Percentiles rank a stretch among this genome's conserved stretches.
These are phyloP conservation scores for Malassezia restricta DNA, from an alignment of 1,284 basidiomycete genomes.

Conservation along the genomic window DNA sequence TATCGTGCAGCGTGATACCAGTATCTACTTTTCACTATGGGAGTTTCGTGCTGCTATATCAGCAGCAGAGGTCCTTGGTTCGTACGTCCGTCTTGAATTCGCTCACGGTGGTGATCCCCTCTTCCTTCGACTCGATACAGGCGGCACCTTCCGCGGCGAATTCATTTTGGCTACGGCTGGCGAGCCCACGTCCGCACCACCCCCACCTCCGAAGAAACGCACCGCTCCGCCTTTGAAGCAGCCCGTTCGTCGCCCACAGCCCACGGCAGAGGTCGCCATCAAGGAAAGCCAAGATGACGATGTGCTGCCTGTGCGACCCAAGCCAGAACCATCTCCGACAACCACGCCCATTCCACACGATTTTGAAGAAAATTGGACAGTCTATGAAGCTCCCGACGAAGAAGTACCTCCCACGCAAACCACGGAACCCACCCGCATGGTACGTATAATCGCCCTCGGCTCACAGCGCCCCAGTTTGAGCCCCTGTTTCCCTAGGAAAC, in stretches of 20 bases:
- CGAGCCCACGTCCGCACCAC: not conserved
- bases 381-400: not conserved
- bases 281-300: not conserved
- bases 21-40: constrained; percentile 23
- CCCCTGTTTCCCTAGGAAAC: not conserved
- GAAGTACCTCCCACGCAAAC: not conserved
- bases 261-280: not conserved
- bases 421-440: not conserved
- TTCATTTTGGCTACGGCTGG: constrained; percentile 29
- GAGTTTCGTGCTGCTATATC: constrained; percentile 29
- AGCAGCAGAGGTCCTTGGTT: constrained; percentile 19
- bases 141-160: constrained; percentile 17
- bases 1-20: constrained; percentile 13
- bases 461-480: not conserved
- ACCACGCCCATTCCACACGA: not conserved
- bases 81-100: constrained; percentile 21
- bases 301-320: constrained; percentile 2
- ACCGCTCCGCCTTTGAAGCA: not conserved
- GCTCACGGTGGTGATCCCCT: constrained; percentile 28
- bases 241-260: not conserved
- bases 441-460: not conserved
- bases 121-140: constrained; percentile 20
- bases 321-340: not conserved
- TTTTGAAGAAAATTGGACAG: not conserved
- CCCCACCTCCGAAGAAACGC: not conserved